Conservation (phyloP, 2,329 filamentous ascomycete species). For the Beauveria scarabaeidicola region DNA sequence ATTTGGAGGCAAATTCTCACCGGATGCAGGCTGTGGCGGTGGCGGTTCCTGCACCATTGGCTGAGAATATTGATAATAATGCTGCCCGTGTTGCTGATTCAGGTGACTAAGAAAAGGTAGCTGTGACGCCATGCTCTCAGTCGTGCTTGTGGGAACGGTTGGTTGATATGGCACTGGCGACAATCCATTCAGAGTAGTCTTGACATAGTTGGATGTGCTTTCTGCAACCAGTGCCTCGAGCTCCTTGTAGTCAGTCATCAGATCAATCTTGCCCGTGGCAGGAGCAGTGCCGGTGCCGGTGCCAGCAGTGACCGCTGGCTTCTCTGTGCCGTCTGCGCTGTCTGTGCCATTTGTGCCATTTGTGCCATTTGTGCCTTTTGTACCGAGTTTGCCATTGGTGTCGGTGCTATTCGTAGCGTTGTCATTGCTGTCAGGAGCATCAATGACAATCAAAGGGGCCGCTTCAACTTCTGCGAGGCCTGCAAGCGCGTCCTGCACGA, state of each 20-base stretch:
- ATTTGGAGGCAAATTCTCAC: conserved; percentile 43
- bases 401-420: background rate
- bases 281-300: background rate
- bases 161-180: conserved; percentile 36
- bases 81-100: conserved; percentile 26
- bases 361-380: conserved; percentile 15
- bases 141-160: conserved; percentile 31
- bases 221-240: conserved; percentile 35
- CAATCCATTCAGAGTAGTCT: conserved; percentile 33
- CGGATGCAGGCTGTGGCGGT: conserved; percentile 15
- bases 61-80: conserved; percentile 26
- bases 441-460: conserved; percentile 2
- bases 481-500: conserved; percentile 33
- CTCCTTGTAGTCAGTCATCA: conserved; percentile 33
- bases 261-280: conserved; percentile 16
- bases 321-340: conserved; percentile 22
- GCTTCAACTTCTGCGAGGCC: conserved; percentile 24
- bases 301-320: conserved; percentile 13
- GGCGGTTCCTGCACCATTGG: conserved; percentile 16
- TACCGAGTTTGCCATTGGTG: conserved; percentile 19
- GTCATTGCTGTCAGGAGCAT: background rate
- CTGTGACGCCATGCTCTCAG: conserved; percentile 28
- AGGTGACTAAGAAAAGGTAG: conserved; percentile 28
- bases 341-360: conserved; percentile 20
- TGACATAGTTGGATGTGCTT: conserved; percentile 37